Percentiles rank a stretch among this genome's conserved stretches.
These are phyloP conservation scores for Clathrospora elynae DNA, from an alignment of 2,329 filamentous ascomycete species.

Conservation along the genomic window DNA sequence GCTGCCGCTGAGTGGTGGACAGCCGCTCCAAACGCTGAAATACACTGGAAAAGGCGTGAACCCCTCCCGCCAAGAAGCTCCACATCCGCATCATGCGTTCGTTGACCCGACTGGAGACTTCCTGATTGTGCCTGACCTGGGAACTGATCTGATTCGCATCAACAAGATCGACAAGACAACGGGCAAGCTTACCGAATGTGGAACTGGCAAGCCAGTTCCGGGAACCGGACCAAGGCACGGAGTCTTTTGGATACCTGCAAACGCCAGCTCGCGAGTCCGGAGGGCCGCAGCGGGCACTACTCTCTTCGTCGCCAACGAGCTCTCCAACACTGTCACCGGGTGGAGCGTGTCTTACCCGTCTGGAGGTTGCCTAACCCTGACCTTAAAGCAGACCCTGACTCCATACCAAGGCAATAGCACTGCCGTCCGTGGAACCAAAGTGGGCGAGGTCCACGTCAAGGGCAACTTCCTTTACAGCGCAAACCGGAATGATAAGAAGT, in stretches of 20 bases:
- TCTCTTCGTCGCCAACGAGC: slow-evolving; percentile 45
- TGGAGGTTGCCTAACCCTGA: slow-evolving; percentile 39
- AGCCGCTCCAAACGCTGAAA: slow-evolving; percentile 37
- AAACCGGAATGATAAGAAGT: slow-evolving; percentile 47
- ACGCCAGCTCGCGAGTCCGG: slow-evolving; percentile 23
- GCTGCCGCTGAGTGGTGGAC: slow-evolving; percentile 37
- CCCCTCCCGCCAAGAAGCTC: slow-evolving; percentile 58
- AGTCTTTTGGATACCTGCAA: slow-evolving; percentile 53
- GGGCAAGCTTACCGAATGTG: slow-evolving; percentile 55
- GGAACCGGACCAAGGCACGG: slow-evolving; percentile 62
- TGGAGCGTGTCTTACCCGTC: slow-evolving; percentile 40
- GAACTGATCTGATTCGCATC: slow-evolving; percentile 61
- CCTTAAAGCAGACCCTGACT: slow-evolving; percentile 39
- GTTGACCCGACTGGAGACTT: slow-evolving; percentile 57
- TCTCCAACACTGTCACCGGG: slow-evolving; percentile 39
- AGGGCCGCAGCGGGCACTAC: slow-evolving; percentile 26
- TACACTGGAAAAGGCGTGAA: slow-evolving; percentile 50
- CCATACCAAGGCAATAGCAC: slow-evolving; percentile 40
- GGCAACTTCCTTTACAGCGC: slow-evolving; percentile 43
- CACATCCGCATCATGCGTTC: slow-evolving; percentile 61
- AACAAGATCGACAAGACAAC: slow-evolving; percentile 56
- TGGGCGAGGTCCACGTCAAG: slow-evolving; percentile 42
- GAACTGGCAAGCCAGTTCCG: slow-evolving; percentile 49
- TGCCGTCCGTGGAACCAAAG: slow-evolving; percentile 36
- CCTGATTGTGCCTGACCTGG: slow-evolving; percentile 59